Evolutionary conservation across 2,329 filamentous ascomycete genomes (phyloP).

Genomic region (Fusarium stilboides): DNA sequence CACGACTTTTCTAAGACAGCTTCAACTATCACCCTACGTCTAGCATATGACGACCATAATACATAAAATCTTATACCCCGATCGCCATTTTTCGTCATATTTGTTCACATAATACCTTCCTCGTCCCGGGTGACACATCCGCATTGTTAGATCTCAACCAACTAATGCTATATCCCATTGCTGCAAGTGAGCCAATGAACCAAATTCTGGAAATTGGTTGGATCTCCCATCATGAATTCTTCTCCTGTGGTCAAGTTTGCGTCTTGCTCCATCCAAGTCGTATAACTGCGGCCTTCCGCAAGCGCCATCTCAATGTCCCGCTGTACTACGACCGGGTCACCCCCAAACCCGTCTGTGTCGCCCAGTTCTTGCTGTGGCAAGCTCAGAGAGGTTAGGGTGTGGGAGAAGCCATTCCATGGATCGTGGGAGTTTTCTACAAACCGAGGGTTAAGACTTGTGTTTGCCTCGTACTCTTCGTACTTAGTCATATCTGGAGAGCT

Average conservation of each 20-base stretch:
- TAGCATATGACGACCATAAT: slow-evolving; percentile 32
- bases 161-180: slow-evolving; percentile 3
- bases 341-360: background rate
- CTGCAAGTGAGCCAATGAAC: slow-evolving; percentile 39
- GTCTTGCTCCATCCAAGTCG: background rate
- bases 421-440: background rate
- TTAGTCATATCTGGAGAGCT: background rate
- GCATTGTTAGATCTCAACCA: background rate
- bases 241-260: background rate
- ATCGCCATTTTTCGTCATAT: background rate
- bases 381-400: background rate
- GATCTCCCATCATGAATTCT: slow-evolving; percentile 6
- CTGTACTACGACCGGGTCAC: background rate
- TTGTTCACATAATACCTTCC: background rate
- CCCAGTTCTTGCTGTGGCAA: background rate
- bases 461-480: background rate
- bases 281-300: background rate
- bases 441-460: background rate
- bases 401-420: background rate
- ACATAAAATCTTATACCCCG: slow-evolving; percentile 17
- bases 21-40: slow-evolving; percentile 1
- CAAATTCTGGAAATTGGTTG: slow-evolving; percentile 30
- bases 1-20: slow-evolving; percentile 3
- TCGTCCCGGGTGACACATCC: background rate
- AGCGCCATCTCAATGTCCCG: background rate